Conservation (phyloP, 345 rosid species). For the Brassica rapa region DNA sequence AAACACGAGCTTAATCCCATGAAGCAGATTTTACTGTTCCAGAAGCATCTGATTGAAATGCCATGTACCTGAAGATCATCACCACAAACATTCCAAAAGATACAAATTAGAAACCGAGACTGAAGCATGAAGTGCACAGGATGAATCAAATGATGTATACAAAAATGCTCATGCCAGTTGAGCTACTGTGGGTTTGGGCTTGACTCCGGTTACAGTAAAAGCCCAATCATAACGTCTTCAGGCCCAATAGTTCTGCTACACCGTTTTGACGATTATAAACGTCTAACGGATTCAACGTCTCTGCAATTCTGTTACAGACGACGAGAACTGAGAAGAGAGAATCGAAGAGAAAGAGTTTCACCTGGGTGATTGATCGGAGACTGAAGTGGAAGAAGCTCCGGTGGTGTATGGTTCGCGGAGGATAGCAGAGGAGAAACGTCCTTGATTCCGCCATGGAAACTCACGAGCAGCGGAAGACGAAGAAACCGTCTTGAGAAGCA, state of each 20-base stretch:
- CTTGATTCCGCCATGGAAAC: slow-evolving; percentile 39
- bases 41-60: slow-evolving; percentile 93
- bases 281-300: no score
- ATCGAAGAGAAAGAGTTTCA: no score
- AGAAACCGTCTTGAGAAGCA: slow-evolving; percentile 49
- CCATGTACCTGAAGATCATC: slow-evolving; percentile 70
- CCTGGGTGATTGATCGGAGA: no score
- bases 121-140: neutral
- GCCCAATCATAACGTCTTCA: no score
- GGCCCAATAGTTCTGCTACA: no score
- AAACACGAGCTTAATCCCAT: neutral
- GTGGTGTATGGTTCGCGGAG: no score
- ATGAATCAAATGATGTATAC: neutral
- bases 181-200: neutral
- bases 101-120: neutral
- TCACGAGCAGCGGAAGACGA: slow-evolving; percentile 43
- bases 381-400: no score
- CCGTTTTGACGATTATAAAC: no score
- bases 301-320: no score
- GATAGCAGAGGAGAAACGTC: slow-evolving; percentile 15
- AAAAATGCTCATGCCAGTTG: slow-evolving; percentile 50
- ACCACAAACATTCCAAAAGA: neutral
- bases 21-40: slow-evolving; percentile 40
- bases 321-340: no score
- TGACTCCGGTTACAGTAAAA: no score